These are phyloP conservation scores for Globisporangium ultimum DNA, from an alignment of 352 stramenopile species.

Conservation along the genomic window DNA sequence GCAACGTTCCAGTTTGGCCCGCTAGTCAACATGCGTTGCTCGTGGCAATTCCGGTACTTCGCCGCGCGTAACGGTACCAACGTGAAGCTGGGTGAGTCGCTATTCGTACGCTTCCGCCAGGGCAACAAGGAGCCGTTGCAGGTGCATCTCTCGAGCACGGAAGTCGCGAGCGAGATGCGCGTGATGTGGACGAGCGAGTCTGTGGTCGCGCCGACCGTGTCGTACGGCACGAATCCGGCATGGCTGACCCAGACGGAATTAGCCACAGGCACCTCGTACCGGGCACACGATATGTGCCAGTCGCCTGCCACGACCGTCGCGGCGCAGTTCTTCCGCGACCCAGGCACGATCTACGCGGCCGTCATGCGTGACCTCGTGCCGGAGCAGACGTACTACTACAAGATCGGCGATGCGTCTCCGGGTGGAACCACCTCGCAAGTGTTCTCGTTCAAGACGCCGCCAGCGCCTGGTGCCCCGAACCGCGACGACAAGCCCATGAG, in stretches of 20 bases:
- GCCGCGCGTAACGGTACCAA: slow-evolving; percentile 7
- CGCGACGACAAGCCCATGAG: slow-evolving; percentile 24
- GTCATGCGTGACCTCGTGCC: slow-evolving; percentile 17
- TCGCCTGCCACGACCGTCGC: slow-evolving; percentile 9
- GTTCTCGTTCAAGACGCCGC: slow-evolving; percentile 18
- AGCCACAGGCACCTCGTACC: not conserved
- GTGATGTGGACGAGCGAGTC: slow-evolving; percentile 49
- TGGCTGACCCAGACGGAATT: slow-evolving; percentile 3
- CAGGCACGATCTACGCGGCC: slow-evolving; percentile 19
- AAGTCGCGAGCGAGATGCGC: slow-evolving; percentile 30
- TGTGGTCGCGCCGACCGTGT: slow-evolving; percentile 29
- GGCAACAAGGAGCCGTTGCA: slow-evolving; percentile 31
- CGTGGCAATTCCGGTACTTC: slow-evolving; percentile 25
- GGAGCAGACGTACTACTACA: slow-evolving; percentile 21
- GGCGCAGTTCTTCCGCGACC: slow-evolving; percentile 17
- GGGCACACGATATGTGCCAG: slow-evolving; percentile 24
- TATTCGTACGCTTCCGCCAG: slow-evolving; percentile 13
- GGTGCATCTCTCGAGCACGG: slow-evolving; percentile 10
- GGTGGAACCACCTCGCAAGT: slow-evolving; percentile 1
- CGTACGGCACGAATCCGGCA: not conserved
- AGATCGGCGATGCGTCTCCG: slow-evolving; percentile 8
- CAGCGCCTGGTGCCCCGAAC: slow-evolving; percentile 6
- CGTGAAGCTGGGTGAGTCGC: slow-evolving; percentile 23
- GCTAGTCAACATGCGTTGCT: slow-evolving; percentile 26
- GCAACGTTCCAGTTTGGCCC: slow-evolving; percentile 16